Evolutionary conservation across 768 basidiomycete genomes (phyloP).

Genomic region (Chlorophyllum brunneum): DNA sequence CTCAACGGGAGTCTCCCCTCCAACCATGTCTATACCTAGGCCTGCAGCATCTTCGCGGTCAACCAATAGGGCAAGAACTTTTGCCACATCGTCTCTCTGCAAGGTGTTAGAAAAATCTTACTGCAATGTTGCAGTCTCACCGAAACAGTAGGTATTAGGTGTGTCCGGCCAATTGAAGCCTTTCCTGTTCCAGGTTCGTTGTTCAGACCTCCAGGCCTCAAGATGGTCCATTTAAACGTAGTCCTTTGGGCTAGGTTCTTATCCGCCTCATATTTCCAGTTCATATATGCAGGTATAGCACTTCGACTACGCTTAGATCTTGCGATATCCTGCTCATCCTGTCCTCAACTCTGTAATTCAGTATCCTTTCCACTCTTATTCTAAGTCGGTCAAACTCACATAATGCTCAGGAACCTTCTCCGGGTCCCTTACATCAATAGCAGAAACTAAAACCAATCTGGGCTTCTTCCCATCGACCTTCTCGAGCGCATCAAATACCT

Average conservation of each 20-base stretch:
- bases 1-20: constrained; percentile 44
- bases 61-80: constrained; percentile 41
- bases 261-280: constrained; percentile 49
- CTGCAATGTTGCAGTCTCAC: constrained; percentile 27
- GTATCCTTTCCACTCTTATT: not conserved
- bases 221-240: constrained; percentile 61
- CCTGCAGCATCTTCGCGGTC: constrained; percentile 52
- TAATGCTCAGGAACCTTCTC: constrained; percentile 48
- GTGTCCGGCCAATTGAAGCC: constrained; percentile 50
- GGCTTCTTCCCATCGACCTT: constrained; percentile 40
- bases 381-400: constrained; percentile 33
- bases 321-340: constrained; percentile 45
- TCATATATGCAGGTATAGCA: constrained; percentile 42
- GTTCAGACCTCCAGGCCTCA: constrained; percentile 60
- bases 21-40: constrained; percentile 56
- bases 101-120: not conserved
- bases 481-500: constrained; percentile 69
- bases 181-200: constrained; percentile 48
- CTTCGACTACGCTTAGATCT: constrained; percentile 37
- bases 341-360: not conserved
- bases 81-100: constrained; percentile 59
- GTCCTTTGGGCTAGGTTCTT: constrained; percentile 45
- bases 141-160: constrained; percentile 41
- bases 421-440: constrained; percentile 51
- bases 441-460: constrained; percentile 55